Conservation (phyloP, 2,329 filamentous ascomycete genomes). For the Fusarium pseudonygamai region DNA sequence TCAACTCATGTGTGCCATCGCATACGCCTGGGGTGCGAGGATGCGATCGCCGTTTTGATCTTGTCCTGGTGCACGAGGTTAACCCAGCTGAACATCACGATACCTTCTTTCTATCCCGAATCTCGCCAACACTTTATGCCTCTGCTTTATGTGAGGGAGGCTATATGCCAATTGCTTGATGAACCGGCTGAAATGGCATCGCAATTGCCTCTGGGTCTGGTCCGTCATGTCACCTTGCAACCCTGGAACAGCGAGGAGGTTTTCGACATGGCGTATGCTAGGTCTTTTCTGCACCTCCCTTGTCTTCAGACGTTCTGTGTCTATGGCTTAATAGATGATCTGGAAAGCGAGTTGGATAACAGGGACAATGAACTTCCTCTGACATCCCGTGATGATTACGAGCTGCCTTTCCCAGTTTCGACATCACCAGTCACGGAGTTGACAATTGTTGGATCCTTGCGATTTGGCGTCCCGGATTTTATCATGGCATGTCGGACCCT, state of each 20-base stretch:
- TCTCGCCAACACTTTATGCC: background rate
- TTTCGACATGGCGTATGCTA: background rate
- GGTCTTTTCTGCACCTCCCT: background rate
- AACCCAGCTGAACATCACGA: background rate
- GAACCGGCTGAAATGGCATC: no score
- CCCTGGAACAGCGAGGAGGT: background rate
- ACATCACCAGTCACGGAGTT: background rate
- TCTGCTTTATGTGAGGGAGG: background rate
- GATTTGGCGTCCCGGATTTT: rapidly evolving
- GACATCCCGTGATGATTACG: background rate
- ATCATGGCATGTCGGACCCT: background rate
- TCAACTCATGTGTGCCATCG: background rate
- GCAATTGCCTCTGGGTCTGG: rapidly evolving
- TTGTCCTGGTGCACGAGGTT: background rate
- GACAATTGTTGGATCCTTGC: background rate
- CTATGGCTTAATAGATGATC: background rate
- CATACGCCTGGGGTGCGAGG: background rate
- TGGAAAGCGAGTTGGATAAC: background rate
- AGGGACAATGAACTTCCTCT: no score
- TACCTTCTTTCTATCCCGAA: rapidly evolving
- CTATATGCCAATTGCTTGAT: background rate
- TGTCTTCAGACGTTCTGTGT: background rate
- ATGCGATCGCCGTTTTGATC: background rate
- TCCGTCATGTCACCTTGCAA: background rate
- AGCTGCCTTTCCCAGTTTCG: background rate